phyloP scores from a whole-genome alignment of 768 basidiomycete genomes.

The Sporobolomyces pararoseus region DNA sequence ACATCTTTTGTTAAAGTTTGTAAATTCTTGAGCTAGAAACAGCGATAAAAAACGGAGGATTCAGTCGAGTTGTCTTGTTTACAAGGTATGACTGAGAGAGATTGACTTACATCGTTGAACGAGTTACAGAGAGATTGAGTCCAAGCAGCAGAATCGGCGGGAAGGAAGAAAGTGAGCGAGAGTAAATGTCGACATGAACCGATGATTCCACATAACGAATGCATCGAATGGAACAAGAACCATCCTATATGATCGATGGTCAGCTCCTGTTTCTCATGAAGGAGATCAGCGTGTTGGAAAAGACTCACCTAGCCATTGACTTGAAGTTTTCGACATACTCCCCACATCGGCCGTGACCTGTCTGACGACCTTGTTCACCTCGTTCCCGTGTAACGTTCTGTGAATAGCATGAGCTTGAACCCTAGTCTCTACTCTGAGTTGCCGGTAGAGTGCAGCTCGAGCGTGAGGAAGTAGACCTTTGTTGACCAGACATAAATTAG shows the following conservation, averaged over 20 bases:
- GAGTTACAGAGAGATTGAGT: slow-evolving; percentile 24
- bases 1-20: slow-evolving; percentile 38
- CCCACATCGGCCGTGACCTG: slow-evolving; percentile 31
- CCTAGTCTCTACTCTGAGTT: slow-evolving; percentile 30
- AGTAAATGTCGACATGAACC: slow-evolving; percentile 35
- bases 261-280: not conserved
- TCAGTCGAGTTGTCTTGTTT: not conserved
- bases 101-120: slow-evolving; percentile 14
- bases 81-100: too few species aligned
- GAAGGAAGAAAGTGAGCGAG: slow-evolving; percentile 28
- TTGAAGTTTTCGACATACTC: slow-evolving; percentile 32
- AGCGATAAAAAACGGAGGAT: not conserved
- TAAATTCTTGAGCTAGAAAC: slow-evolving; percentile 26
- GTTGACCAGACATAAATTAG: slow-evolving; percentile 1
- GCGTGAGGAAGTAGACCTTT: slow-evolving; percentile 24
- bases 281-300: not conserved
- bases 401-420: slow-evolving; percentile 38
- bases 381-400: slow-evolving; percentile 36
- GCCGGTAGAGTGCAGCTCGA: slow-evolving; percentile 22
- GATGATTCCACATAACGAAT: slow-evolving; percentile 42
- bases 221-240: slow-evolving; percentile 43
- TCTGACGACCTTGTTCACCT: slow-evolving; percentile 7
- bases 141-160: slow-evolving; percentile 31
- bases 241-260: slow-evolving; percentile 19
- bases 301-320: slow-evolving; percentile 39